Base-by-base conservation (phyloP, 164 flowering plant species). In the Vitis cinerea region DNA sequence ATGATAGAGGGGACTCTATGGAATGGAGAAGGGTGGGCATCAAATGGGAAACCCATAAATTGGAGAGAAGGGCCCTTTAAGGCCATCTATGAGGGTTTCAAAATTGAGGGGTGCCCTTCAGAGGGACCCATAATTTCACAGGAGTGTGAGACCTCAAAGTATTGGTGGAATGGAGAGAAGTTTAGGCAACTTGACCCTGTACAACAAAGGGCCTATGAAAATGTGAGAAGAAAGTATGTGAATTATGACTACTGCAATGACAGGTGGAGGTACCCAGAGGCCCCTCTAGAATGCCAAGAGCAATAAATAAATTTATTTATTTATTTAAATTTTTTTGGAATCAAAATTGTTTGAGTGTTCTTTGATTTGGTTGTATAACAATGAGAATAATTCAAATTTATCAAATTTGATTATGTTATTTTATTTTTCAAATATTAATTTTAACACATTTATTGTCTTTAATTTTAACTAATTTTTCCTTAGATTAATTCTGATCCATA, bases 21-120 rank as follows among this genome's bases (percentile, higher is more conserved):
- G 91, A 59, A 85, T 65, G 95, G 87, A 8, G 82, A 78, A 0
- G 51, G 61, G 23, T 87, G 95, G 93, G 95, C 93, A 8, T 81
- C 88, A 0, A 80, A 79, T 67, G 90, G 85, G 23, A 88, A 87
- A 8, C 16, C 44, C 53, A 73, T n/a, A 2, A 68, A 82, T 68
- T 87, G 91, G 88, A 61, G 63, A 4, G 15, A 63, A 16, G 82
- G 88, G 65, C 95, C 93, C 16, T 90, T 87, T 71, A 59, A 2
- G 13, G 87, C 85, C 48, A 12, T 69, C 14, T 90, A 74, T 51
- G 73, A 69, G 63, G 79, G 69, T 0, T 86, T 87, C 47, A 57
- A 68, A 44, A 56, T 87, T 13, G 56, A 59, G 50, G 93, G 81
- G 10, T 87, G 90, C 75, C 48, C 73, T 6, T 10, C 16, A 29